Evolutionary conservation across 257 asterid species (phyloP).

Genomic region (Nicotiana attenuata): DNA sequence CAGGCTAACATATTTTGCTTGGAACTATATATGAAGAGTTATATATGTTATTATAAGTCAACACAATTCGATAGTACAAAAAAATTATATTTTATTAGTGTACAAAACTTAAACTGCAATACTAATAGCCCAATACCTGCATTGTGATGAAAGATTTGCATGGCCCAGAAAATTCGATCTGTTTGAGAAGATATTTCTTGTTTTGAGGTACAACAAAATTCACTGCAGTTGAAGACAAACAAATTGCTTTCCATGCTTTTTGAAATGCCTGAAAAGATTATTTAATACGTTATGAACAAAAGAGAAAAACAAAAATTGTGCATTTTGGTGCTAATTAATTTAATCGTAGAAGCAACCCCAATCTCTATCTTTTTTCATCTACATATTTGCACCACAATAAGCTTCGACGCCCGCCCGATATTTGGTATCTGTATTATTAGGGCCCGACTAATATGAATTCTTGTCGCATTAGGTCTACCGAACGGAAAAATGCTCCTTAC

Average conservation of each 20-base stretch:
- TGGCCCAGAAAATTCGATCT: conserved; percentile 51
- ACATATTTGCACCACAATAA: neutral
- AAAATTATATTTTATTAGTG: too few relatives aligned
- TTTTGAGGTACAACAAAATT: conserved; percentile 32
- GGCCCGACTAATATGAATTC: rapidly evolving
- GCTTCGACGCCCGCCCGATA: neutral
- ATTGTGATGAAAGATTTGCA: conserved; percentile 45
- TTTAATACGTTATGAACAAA: neutral
- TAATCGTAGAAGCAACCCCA: neutral
- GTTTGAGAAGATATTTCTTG: conserved; percentile 36
- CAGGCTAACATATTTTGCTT: too few relatives aligned
- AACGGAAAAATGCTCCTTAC: too few relatives aligned
- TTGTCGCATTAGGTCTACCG: too few relatives aligned
- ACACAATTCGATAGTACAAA: too few relatives aligned
- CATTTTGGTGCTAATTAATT: neutral
- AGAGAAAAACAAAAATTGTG: neutral
- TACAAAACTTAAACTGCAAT: too few relatives aligned
- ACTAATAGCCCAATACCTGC: conserved; percentile 22
- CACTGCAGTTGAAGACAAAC: conserved; percentile 38
- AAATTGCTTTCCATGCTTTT: conserved; percentile 44
- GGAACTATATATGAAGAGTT: too few relatives aligned
- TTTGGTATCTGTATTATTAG: too few relatives aligned
- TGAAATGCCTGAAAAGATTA: conserved; percentile 40
- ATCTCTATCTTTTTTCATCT: neutral
- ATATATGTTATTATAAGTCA: too few relatives aligned